Base-by-base conservation (phyloP, 306 rosid species). In the Parietaria judaica region DNA sequence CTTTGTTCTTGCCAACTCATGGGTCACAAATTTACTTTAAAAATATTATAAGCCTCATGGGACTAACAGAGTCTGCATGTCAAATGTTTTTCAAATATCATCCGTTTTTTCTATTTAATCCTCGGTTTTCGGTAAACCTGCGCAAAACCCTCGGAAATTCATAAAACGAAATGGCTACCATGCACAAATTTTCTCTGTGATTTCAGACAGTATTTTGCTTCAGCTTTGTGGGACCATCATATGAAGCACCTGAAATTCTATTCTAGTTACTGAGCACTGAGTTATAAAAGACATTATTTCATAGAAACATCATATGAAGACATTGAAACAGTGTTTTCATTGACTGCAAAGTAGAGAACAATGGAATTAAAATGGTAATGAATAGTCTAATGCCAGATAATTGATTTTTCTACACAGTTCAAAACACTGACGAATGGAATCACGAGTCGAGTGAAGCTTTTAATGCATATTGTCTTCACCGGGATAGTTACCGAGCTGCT, bases 401-500 rank as follows among this genome's bases (percentile, higher is more conserved):
- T 69, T 60, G 67, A 67, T 16, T 54, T 6, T 54, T 71, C 74
- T 75, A 69, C 73, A 64, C 66, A 70, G 69, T 61, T 82, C 63
- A 76, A 82, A 23, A 79, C 71, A 74, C 71, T 68, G 76, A 82
- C 70, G 80, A 79, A 84, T 80, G 79, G 75, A 72, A 69, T 72
- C 51, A 76, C 54, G 56, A 58, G 56, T 54, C 70, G 63, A 60
- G 31, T 67, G 63, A 63, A 60, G 60, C 34, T 38, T 60, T 83
- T 88, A 87, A 61, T 69, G 79, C 56, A 69, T 74, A 49, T 69
- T 68, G 76, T 82, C 91, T 62, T 76, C 77, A 59, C 81, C 74
- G 45, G 79, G 76, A 74, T 79, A 76, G 66, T 77, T 70, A 14
- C 83, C 95, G 51, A 83, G 79, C 59, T 79, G 87, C 67, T 87